A percentile compares a stretch with the other conserved stretches of the same genome.
Conservation (phyloP, 2,329 filamentous ascomycete species). For the Botryotinia convoluta region DNA sequence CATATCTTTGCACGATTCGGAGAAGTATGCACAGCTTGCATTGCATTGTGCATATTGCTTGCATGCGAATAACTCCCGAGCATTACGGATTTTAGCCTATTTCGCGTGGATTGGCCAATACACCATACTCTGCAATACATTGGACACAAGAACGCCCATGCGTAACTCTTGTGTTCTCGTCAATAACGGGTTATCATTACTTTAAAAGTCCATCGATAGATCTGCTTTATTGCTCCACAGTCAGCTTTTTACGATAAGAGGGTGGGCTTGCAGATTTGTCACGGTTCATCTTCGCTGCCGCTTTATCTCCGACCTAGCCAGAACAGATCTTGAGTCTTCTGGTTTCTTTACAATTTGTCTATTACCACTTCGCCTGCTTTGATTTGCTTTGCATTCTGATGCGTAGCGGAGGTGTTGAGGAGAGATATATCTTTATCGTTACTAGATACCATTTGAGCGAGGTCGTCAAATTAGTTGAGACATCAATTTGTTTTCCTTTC, state of each 20-base stretch:
- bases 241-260: not conserved
- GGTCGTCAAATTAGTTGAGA: not conserved
- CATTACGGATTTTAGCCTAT: not conserved
- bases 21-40: constrained; percentile 4
- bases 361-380: not conserved
- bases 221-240: not conserved
- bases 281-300: not conserved
- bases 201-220: not conserved
- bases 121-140: not conserved
- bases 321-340: not conserved
- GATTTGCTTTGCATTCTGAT: not conserved
- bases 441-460: constrained; percentile 13
- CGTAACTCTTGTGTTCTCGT: constrained; percentile 4
- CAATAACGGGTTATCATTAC: not conserved
- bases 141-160: constrained; percentile 17
- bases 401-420: not conserved
- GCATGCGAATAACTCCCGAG: constrained; percentile 4
- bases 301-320: not conserved
- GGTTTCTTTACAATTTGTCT: not conserved
- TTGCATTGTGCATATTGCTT: constrained; percentile 13
- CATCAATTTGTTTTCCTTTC: constrained; percentile 3
- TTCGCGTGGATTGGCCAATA: not conserved
- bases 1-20: constrained; percentile 16
- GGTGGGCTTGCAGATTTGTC: not conserved
- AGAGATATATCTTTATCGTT: constrained; percentile 7